Evolutionary conservation across 495 filamentous ascomycete genomes (phyloP).

Genomic region (Oidiodendron maius): DNA sequence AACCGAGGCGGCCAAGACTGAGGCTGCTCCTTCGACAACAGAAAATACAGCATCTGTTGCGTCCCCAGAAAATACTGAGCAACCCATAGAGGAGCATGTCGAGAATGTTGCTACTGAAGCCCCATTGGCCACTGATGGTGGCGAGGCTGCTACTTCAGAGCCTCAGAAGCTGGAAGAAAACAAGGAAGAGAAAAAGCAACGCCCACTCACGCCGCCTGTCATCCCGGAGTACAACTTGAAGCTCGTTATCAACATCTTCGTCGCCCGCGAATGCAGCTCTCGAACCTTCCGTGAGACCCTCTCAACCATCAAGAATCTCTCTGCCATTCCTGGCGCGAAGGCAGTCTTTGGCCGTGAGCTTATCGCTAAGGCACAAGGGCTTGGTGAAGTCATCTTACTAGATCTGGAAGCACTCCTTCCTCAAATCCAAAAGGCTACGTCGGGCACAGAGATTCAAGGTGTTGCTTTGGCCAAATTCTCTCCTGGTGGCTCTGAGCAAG

Average conservation of each 20-base stretch:
- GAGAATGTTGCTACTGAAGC: slow-evolving; percentile 18
- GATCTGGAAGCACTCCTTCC: slow-evolving; percentile 84
- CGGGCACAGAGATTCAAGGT: slow-evolving; percentile 90
- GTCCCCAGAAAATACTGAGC: slow-evolving; percentile 18
- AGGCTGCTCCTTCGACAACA: slow-evolving; percentile 28
- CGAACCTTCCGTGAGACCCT: slow-evolving; percentile 96
- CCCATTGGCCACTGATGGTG: slow-evolving; percentile 18
- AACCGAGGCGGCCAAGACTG: slow-evolving; percentile 44
- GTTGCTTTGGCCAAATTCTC: slow-evolving; percentile 93
- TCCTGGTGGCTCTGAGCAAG: slow-evolving; percentile 88
- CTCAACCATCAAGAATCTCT: slow-evolving; percentile 96
- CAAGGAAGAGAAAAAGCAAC: slow-evolving; percentile 57
- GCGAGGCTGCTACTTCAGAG: slow-evolving; percentile 36
- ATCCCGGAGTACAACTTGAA: slow-evolving; percentile 87
- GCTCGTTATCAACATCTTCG: slow-evolving; percentile 90
- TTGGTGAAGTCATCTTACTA: slow-evolving; percentile 76
- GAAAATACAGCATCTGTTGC: slow-evolving; percentile 9
- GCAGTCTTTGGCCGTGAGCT: slow-evolving; percentile 88
- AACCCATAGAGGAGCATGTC: slow-evolving; percentile 8
- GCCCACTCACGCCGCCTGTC: slow-evolving; percentile 71
- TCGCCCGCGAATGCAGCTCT: slow-evolving; percentile 89
- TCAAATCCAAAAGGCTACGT: slow-evolving; percentile 79
- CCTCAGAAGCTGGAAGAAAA: slow-evolving; percentile 38
- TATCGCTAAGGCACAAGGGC: slow-evolving; percentile 71
- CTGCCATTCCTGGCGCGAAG: slow-evolving; percentile 83